Percentiles rank a stretch among this genome's conserved stretches.
phyloP scores from a whole-genome alignment of 495 filamentous ascomycete genomes.

The Talaromyces thailandensis region DNA sequence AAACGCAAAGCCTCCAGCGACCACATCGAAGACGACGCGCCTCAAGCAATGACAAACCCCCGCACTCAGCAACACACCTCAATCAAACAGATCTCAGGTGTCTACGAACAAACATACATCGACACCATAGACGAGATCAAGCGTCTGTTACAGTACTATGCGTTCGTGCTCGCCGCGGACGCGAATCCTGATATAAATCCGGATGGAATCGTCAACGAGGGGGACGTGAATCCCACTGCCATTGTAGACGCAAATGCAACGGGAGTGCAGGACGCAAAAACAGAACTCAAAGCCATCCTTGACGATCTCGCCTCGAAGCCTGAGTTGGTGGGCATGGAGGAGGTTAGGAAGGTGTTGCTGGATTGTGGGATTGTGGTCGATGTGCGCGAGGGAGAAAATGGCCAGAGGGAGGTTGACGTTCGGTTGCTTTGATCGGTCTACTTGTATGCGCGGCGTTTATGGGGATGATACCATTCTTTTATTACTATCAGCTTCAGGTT shows the following conservation, averaged over 20 bases:
- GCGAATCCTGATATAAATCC: background rate
- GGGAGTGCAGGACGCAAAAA: background rate
- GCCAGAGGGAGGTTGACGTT: background rate
- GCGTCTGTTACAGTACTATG: background rate
- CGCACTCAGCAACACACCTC: background rate
- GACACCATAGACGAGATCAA: conserved; percentile 3
- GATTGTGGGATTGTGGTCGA: conserved; percentile 2
- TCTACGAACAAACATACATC: background rate
- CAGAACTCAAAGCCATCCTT: background rate
- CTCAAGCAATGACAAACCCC: background rate
- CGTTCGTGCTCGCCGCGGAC: background rate
- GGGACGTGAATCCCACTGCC: background rate
- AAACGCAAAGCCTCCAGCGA: conserved; percentile 4
- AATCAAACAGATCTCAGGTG: background rate
- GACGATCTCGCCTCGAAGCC: background rate
- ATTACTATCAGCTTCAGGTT: background rate
- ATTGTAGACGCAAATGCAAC: background rate
- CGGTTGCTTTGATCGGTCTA: background rate
- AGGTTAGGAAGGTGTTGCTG: background rate
- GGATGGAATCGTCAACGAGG: background rate
- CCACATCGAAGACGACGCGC: background rate
- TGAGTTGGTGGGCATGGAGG: background rate
- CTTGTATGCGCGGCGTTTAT: background rate
- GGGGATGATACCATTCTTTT: background rate
- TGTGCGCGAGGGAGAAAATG: background rate